These are phyloP conservation scores for Tulasnella calospora DNA, from an alignment of 768 basidiomycete species.

Conservation along the genomic window DNA sequence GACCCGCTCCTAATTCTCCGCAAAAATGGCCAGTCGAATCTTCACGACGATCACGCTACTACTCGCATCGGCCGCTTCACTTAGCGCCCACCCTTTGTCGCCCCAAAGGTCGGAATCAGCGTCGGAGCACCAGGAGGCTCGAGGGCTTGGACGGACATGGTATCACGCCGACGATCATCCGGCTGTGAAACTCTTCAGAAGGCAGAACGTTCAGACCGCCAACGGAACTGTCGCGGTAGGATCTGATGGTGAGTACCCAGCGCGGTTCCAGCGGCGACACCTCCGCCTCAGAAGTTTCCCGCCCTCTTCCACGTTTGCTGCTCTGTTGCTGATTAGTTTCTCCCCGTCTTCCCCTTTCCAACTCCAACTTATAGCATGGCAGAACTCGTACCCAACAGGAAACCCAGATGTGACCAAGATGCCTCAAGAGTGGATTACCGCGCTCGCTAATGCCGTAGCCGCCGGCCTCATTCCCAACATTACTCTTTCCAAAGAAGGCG, in stretches of 20 bases:
- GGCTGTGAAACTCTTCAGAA: constrained; percentile 4
- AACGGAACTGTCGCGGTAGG: background rate
- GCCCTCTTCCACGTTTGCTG: background rate
- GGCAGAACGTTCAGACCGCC: background rate
- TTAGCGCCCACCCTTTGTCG: background rate
- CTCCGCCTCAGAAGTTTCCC: background rate
- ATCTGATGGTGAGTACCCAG: background rate
- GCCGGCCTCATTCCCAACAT: constrained; percentile 20
- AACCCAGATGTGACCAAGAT: constrained; percentile 16
- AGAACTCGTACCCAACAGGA: background rate
- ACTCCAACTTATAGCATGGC: background rate
- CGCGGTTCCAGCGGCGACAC: background rate
- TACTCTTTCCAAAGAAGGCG: background rate
- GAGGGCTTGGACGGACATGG: constrained; percentile 6
- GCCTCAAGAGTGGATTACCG: constrained; percentile 15
- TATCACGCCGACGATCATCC: constrained; percentile 15
- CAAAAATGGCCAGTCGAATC: constrained; percentile 1
- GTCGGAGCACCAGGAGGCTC: constrained; percentile 3
- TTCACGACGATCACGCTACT: constrained; percentile 1
- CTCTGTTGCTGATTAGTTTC: background rate
- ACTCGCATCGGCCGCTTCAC: background rate
- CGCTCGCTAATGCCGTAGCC: background rate
- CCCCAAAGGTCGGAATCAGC: background rate
- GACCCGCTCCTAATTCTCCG: background rate
- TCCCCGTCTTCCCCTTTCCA: background rate